Percentiles rank a stretch among this genome's conserved stretches.
These are phyloP conservation scores for Ophiostoma tasmaniense DNA, from an alignment of 2,329 filamentous ascomycete genomes.

Conservation along the genomic window DNA sequence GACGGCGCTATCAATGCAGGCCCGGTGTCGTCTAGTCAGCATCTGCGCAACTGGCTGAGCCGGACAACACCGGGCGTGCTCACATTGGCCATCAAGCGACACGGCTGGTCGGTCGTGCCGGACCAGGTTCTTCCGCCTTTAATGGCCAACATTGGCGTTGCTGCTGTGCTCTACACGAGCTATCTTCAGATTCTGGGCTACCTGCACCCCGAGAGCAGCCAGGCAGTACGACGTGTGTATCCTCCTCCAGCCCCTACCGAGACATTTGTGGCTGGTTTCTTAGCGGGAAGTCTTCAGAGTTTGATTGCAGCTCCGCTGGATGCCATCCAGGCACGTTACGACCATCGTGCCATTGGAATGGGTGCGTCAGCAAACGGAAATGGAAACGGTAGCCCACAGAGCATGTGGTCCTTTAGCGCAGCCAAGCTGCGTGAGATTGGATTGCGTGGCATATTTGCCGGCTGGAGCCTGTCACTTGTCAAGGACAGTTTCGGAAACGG, in stretches of 20 bases:
- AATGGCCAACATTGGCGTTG: slow-evolving; percentile 64
- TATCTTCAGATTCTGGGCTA: slow-evolving; percentile 62
- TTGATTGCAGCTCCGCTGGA: slow-evolving; percentile 66
- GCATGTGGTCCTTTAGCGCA: slow-evolving; percentile 64
- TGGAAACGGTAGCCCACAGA: slow-evolving; percentile 34
- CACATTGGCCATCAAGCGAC: slow-evolving; percentile 55
- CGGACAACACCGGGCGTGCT: slow-evolving; percentile 63
- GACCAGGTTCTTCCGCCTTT: slow-evolving; percentile 70
- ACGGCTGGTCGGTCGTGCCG: slow-evolving; percentile 66
- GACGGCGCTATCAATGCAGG: slow-evolving; percentile 10
- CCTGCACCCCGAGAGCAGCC: slow-evolving; percentile 56
- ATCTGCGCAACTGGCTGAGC: slow-evolving; percentile 43
- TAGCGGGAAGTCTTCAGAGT: slow-evolving; percentile 62
- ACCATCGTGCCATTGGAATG: slow-evolving; percentile 41
- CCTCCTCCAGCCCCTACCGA: slow-evolving; percentile 56
- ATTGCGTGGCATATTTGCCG: slow-evolving; percentile 62
- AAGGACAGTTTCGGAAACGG: slow-evolving; percentile 64
- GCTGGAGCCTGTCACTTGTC: slow-evolving; percentile 58
- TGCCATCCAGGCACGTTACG: slow-evolving; percentile 65
- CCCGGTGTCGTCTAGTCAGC: slow-evolving; percentile 27
- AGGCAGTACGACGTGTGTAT: slow-evolving; percentile 53
- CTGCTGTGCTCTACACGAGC: slow-evolving; percentile 65
- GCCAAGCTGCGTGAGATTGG: slow-evolving; percentile 65
- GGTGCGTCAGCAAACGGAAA: slow-evolving; percentile 23
- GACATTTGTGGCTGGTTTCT: slow-evolving; percentile 61